Evolutionary conservation across 495 filamentous ascomycete genomes (phyloP), one percentile per base, ranked within the genome.

Genomic region (Neurospora cerealis): DNA sequence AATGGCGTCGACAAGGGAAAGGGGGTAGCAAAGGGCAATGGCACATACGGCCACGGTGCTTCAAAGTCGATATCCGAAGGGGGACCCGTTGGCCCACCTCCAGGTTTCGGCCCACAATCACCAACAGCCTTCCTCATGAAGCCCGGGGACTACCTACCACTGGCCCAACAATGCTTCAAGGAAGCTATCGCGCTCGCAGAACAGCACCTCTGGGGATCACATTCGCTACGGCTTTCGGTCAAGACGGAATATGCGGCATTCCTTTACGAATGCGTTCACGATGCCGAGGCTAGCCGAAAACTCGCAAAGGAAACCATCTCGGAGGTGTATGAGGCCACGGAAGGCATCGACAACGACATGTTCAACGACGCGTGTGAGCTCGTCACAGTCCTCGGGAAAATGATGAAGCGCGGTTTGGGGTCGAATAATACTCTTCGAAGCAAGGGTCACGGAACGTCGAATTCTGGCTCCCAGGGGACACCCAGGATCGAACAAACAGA

Each of bases 201-300:
- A 37, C 79, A 83, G 15, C 84, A 93, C 11, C 86, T 98, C 21
- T 92, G 94, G 73, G 94, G 94, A 39, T 94, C 93, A 0, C 93
- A 98, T 75, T 96, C 96, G 1, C 86, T 99, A 19, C 92, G 96
- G 3, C 86, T 99, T 0, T 96, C 93, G 0, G 92, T 97, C 19
- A 96, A 96, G 74, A 90, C 97, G 13, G 96, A 99, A 81, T 96
- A 94, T 79, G 89, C 91, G n/a, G 96, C 95, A 2, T 99, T 97
- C 78, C 85, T 97, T 5, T 97, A 96, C 84, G 96, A 99, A 78
- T 98, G 95, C 77, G 86, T 94, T 9, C 93, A 96, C 77, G 95
- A 98, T 74, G 83, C 87, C 70, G 89, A 92, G 28, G 89, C 86
- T 54, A 92, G 92, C 71, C 87, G 94, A 15, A 87, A 88, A 36